A percentile compares a stretch with the other conserved stretches of the same genome.
phyloP scores from a whole-genome alignment of 2,329 filamentous ascomycete species.

The Amesomyces nigricolor region DNA sequence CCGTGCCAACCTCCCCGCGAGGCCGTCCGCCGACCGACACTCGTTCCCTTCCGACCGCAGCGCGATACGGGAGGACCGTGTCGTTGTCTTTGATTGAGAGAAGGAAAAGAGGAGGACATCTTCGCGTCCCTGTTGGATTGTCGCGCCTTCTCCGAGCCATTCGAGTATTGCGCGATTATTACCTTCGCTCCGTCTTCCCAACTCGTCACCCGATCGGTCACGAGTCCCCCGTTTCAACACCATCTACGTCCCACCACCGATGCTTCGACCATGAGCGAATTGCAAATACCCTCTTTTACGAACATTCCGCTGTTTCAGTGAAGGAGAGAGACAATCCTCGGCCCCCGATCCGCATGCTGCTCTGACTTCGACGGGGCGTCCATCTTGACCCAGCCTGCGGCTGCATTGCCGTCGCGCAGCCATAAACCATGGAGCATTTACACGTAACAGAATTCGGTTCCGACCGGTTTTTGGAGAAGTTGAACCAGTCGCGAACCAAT shows the following conservation, averaged over 20 bases:
- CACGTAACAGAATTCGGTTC: slow-evolving; percentile 64
- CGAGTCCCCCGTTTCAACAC: not conserved
- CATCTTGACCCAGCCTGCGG: slow-evolving; percentile 16
- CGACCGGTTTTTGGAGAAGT: slow-evolving; percentile 57
- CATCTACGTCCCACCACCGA: slow-evolving; percentile 16
- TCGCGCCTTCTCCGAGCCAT: not conserved
- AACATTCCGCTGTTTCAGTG: slow-evolving; percentile 24
- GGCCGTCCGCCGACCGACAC: not conserved
- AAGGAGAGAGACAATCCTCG: slow-evolving; percentile 3
- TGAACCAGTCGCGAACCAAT: slow-evolving; percentile 48
- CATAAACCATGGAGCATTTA: slow-evolving; percentile 49
- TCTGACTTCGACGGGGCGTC: slow-evolving; percentile 11
- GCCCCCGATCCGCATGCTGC: slow-evolving; percentile 13
- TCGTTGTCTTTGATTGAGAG: too few species aligned
- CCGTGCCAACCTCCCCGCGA: not conserved
- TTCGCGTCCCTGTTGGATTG: too few species aligned
- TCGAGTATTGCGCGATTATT: not conserved
- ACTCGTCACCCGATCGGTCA: not conserved
- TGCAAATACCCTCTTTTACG: slow-evolving; percentile 26
- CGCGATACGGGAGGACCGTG: too few species aligned
- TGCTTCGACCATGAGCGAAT: slow-evolving; percentile 33
- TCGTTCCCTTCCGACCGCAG: not conserved
- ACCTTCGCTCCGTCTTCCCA: not conserved
- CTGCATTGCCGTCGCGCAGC: slow-evolving; percentile 20
- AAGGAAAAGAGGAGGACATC: too few species aligned